Base-by-base conservation (phyloP, 257 asterid genomes). In the Misopates orontium region DNA sequence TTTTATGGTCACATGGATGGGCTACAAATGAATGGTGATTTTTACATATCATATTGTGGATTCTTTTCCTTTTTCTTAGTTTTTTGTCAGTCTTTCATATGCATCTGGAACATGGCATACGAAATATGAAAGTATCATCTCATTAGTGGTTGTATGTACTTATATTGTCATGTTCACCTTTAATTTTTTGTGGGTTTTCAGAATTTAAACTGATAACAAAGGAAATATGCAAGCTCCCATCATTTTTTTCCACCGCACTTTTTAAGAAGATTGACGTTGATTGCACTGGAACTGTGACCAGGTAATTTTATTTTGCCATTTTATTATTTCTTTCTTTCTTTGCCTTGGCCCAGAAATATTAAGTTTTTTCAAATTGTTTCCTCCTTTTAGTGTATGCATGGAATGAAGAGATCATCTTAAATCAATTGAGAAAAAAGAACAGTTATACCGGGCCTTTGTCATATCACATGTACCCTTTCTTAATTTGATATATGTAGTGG, bases 211-310 rank as follows among this genome's bases (percentile, higher is more conserved):
- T 86, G 20, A 87, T 94, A 70, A 90, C 96, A 0, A 88, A 90
- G 79, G 99, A 94, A 74, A 82, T 94, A 23, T 94, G 99, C 89
- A 94, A 94, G 95, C 96, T 94, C 32, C 99, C 99, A 1, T 90
- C 99, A 25, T 94, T 94, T 92, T 90, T 90, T 80, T 94, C 99
- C 50, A 42, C 87, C 55, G 83, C 77, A 31, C 89, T 94, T 71
- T 94, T 94, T 75, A 83, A 80, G 75, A 90, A 81, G 83, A 94
- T 90, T n/a, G 99, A 94, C 67, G 77, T 77, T 32, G 83, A 77
- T 70, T 65, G 82, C 68, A 78, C 83, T 53, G 96, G 99, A 60
- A 66, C 80, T 48, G 84, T 94, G 53, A 88, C 97, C 80, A 87
- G 96, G 99, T 94, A 83, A 58, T 60, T 63, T 55, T 31, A 19